These are phyloP conservation scores for Sphaceloma murrayae DNA, from an alignment of 2,329 filamentous ascomycete genomes.

Conservation along the genomic window DNA sequence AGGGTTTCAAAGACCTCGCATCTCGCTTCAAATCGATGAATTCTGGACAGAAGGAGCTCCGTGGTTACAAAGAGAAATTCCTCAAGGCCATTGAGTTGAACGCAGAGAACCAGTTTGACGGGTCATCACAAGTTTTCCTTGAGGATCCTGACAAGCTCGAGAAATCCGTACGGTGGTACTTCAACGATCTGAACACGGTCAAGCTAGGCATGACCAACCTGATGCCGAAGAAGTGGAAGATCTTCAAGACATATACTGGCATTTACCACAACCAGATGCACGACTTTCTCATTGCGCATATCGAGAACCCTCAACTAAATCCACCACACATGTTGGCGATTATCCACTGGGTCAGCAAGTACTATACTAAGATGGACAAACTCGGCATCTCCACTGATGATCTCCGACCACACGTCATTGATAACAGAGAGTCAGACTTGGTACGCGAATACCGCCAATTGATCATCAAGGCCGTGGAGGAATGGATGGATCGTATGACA, in stretches of 20 bases:
- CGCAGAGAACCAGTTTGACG: conserved; percentile 64
- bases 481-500: conserved; percentile 95
- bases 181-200: conserved; percentile 93
- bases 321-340: conserved; percentile 84
- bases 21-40: conserved; percentile 91
- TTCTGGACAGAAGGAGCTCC: conserved; percentile 79
- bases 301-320: conserved; percentile 75
- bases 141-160: conserved; percentile 75
- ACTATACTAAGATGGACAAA: conserved; percentile 91
- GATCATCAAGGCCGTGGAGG: conserved; percentile 89
- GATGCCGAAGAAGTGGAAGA: conserved; percentile 95
- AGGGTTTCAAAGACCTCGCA: conserved; percentile 91
- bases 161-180: conserved; percentile 89
- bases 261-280: conserved; percentile 96
- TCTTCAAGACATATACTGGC: conserved; percentile 77
- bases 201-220: conserved; percentile 83
- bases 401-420: conserved; percentile 77
- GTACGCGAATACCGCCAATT: conserved; percentile 89
- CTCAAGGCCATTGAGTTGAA: conserved; percentile 66
- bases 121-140: conserved; percentile 63
- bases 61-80: conserved; percentile 96
- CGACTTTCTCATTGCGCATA: conserved; percentile 73
- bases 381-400: conserved; percentile 69
- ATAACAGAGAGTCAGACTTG: conserved; percentile 80
- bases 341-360: conserved; percentile 89